phyloP scores from a whole-genome alignment of 1,139 yeast species.

The Geotrichum bryndzae region DNA sequence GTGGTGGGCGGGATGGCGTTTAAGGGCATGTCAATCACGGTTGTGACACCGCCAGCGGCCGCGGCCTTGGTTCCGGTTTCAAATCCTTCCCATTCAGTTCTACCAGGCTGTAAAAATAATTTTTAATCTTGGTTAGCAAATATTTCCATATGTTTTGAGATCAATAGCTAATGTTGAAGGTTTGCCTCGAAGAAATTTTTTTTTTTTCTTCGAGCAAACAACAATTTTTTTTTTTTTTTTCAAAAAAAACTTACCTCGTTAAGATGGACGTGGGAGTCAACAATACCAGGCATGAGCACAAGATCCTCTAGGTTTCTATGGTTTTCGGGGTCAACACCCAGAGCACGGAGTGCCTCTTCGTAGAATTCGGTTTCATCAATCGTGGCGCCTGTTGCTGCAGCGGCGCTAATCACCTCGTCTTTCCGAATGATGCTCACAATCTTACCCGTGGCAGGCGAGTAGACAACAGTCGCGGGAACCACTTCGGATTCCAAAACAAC shows the following conservation, averaged over 20 bases:
- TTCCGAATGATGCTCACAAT: slow-evolving; percentile 47
- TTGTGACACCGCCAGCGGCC: slow-evolving; percentile 91
- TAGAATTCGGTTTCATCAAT: background rate
- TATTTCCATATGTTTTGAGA: background rate
- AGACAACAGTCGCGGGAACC: slow-evolving; percentile 62
- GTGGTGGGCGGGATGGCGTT: slow-evolving; percentile 96
- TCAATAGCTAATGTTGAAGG: background rate
- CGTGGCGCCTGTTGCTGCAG: background rate
- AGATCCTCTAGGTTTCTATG: slow-evolving; percentile 42
- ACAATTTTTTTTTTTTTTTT: background rate
- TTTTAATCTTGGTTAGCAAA: background rate
- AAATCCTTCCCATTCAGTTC: slow-evolving; percentile 95
- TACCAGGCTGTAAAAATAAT: slow-evolving; percentile 49
- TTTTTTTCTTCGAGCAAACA: background rate
- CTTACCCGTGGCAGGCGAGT: slow-evolving; percentile 57
- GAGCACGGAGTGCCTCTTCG: background rate
- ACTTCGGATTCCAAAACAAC: slow-evolving; percentile 52
- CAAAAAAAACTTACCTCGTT: slow-evolving; percentile 45
- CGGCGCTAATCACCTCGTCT: slow-evolving; percentile 29
- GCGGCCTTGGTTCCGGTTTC: slow-evolving; percentile 90
- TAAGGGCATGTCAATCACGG: slow-evolving; percentile 94
- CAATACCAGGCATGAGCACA: slow-evolving; percentile 78
- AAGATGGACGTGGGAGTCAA: slow-evolving; percentile 87
- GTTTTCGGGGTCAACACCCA: slow-evolving; percentile 1
- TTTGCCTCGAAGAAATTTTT: background rate